Evolutionary conservation across 192 early-diverging fungal genomes (phyloP).

Genomic region (Radiomyces spectabilis): DNA sequence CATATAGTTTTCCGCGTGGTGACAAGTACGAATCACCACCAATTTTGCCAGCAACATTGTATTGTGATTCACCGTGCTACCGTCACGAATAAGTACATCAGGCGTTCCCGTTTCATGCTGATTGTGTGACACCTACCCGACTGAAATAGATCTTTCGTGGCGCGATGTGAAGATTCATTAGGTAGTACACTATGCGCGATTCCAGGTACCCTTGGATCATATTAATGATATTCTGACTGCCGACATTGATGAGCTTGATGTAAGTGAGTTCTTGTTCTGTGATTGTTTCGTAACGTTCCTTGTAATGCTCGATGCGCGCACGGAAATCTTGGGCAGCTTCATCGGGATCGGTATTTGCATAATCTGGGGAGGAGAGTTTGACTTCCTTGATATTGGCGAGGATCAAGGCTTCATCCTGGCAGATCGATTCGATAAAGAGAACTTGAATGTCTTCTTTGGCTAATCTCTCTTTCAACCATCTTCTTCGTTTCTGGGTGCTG

Average conservation of each 20-base stretch:
- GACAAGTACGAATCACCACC: constrained; percentile 92
- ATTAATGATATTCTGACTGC: constrained; percentile 86
- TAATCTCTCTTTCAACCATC: constrained; percentile 65
- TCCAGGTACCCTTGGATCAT: constrained; percentile 93
- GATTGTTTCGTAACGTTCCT: constrained; percentile 85
- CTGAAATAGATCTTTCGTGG: constrained; percentile 91
- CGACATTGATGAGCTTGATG: constrained; percentile 94
- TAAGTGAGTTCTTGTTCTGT: constrained; percentile 69
- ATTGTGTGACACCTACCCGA: constrained; percentile 34
- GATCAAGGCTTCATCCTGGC: constrained; percentile 83
- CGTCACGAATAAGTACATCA: constrained; percentile 8
- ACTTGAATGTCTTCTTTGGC: constrained; percentile 73
- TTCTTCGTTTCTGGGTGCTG: constrained; percentile 76
- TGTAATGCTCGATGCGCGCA: constrained; percentile 89
- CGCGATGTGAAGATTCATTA: constrained; percentile 98
- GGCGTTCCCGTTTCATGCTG: background rate
- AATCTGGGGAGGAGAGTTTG: constrained; percentile 93
- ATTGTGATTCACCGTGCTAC: constrained; percentile 88
- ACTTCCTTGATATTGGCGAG: constrained; percentile 92
- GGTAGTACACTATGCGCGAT: constrained; percentile 94
- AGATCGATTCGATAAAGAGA: constrained; percentile 95
- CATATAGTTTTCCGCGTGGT: constrained; percentile 82
- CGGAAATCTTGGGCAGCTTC: constrained; percentile 88
- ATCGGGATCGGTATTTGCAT: constrained; percentile 79
- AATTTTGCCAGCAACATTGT: constrained; percentile 86